Evolutionary conservation across 495 filamentous ascomycete species (phyloP).

Genomic region (Usnea hakonensis): DNA sequence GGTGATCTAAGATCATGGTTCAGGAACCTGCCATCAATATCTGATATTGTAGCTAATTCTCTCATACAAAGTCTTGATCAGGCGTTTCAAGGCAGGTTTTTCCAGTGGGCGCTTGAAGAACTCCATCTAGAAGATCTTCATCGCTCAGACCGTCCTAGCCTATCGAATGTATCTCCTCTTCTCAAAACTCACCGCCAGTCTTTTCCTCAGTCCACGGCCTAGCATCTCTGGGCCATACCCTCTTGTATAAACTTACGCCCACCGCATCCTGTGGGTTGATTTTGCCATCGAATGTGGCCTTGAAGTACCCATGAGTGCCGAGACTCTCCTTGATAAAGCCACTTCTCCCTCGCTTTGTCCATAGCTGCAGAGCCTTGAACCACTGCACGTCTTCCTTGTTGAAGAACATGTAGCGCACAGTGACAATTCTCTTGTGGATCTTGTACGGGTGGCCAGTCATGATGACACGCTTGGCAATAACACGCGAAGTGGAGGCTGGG

Average conservation of each 20-base stretch:
- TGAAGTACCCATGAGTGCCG: slow-evolving; percentile 98
- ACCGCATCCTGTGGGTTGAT: slow-evolving; percentile 92
- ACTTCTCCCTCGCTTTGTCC: slow-evolving; percentile 80
- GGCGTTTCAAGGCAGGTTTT: neutral
- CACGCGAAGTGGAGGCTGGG: slow-evolving; percentile 65
- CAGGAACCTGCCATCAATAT: neutral
- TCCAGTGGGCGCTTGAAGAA: neutral
- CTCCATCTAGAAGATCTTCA: too few species aligned
- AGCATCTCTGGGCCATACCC: slow-evolving; percentile 74
- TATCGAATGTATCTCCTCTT: neutral
- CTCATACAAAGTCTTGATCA: neutral
- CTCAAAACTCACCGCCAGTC: neutral
- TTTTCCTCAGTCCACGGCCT: slow-evolving; percentile 37
- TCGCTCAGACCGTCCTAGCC: neutral
- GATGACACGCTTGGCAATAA: slow-evolving; percentile 89
- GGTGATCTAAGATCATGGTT: neutral
- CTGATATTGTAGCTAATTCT: neutral
- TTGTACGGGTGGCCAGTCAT: slow-evolving; percentile 95
- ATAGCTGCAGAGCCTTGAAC: slow-evolving; percentile 93
- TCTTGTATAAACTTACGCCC: slow-evolving; percentile 88
- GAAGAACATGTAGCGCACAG: slow-evolving; percentile 99
- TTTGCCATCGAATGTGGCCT: slow-evolving; percentile 91
- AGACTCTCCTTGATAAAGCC: slow-evolving; percentile 88
- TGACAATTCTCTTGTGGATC: slow-evolving; percentile 95
- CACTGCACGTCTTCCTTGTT: slow-evolving; percentile 87